These are phyloP conservation scores for Mrakiaceae sp. DNA, from an alignment of 1,284 basidiomycete genomes.

Conservation along the genomic window DNA sequence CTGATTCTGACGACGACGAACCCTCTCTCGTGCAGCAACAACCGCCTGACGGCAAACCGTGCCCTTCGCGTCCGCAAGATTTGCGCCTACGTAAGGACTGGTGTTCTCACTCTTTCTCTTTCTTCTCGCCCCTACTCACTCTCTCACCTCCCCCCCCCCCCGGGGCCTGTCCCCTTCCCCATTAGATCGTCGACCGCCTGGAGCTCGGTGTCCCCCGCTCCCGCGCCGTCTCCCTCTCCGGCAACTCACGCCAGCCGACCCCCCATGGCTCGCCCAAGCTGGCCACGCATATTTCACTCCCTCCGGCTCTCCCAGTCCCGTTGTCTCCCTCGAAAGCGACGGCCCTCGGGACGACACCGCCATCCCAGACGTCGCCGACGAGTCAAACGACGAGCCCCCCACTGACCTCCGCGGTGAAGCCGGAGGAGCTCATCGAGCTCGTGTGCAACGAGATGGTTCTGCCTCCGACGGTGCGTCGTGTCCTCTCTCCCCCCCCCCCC, in stretches of 20 bases:
- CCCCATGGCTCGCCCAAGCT: constrained; percentile 5
- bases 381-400: no score
- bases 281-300: not conserved
- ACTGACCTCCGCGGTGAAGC: constrained; percentile 20
- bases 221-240: constrained; percentile 20
- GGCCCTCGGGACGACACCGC: not conserved
- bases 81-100: constrained; percentile 54
- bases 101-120: not conserved
- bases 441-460: constrained; percentile 71
- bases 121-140: not conserved
- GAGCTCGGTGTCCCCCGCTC: constrained; percentile 10
- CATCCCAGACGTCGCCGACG: no score
- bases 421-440: constrained; percentile 76
- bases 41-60: constrained; percentile 75
- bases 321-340: no score
- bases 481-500: constrained; percentile 34
- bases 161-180: not conserved
- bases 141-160: not conserved
- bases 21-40: constrained; percentile 47
- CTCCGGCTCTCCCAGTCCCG: not conserved
- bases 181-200: constrained; percentile 11
- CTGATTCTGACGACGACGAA: constrained; percentile 22
- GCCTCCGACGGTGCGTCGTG: constrained; percentile 52
- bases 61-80: constrained; percentile 78
- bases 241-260: constrained; percentile 15